Percentiles rank a stretch among this genome's conserved stretches.
Conservation (phyloP, 768 basidiomycete genomes). For the Mycena belliarum region DNA sequence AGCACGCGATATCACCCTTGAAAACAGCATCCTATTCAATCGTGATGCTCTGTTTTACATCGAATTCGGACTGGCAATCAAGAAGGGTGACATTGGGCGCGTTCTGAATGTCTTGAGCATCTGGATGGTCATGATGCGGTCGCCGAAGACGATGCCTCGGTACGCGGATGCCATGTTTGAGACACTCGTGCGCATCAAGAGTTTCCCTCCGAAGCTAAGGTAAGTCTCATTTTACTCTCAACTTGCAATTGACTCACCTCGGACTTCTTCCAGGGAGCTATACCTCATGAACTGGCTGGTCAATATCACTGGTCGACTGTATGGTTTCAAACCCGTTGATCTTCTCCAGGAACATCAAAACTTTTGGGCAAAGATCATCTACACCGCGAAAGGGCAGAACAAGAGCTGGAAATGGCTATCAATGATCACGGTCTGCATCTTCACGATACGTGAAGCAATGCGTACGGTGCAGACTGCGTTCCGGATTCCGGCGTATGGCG, state of each 20-base stretch:
- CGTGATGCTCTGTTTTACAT: not conserved
- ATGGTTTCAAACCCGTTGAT: constrained; percentile 21
- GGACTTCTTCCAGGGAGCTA: not conserved
- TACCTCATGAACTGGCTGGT: not conserved
- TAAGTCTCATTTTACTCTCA: not conserved
- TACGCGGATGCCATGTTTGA: constrained; percentile 22
- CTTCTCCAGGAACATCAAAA: not conserved
- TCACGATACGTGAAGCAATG: not conserved
- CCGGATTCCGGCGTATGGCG: not conserved
- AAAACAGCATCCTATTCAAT: not conserved
- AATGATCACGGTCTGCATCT: constrained; percentile 16
- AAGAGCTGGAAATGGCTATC: constrained; percentile 20
- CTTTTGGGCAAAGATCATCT: constrained; percentile 19
- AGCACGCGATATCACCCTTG: not conserved
- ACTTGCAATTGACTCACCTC: not conserved
- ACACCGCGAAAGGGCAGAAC: constrained; percentile 13
- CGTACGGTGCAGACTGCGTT: not conserved
- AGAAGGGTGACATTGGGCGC: constrained; percentile 24
- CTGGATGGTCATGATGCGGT: constrained; percentile 22
- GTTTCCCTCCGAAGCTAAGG: constrained; percentile 1
- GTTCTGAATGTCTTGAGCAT: constrained; percentile 13
- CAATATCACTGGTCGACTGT: not conserved
- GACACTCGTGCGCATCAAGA: constrained; percentile 4
- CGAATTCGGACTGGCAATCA: constrained; percentile 19
- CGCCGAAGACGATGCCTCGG: constrained; percentile 18